These are phyloP conservation scores for Eucalyptus curtisii DNA, from an alignment of 345 rosid species.

Conservation along the genomic window DNA sequence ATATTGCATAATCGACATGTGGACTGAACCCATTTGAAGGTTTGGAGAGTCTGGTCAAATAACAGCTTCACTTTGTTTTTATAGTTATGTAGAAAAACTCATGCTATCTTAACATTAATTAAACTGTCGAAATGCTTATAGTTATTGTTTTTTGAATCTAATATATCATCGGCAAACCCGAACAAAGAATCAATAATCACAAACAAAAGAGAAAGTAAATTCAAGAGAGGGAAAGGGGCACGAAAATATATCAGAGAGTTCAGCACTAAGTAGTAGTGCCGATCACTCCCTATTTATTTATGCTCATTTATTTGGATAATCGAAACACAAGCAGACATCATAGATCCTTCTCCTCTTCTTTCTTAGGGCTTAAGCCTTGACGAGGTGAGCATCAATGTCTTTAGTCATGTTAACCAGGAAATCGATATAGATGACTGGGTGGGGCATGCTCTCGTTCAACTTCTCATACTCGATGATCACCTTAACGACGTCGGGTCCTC, in stretches of 20 bases:
- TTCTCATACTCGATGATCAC: slow-evolving; percentile 7
- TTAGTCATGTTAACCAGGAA: not conserved
- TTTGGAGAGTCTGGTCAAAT: not conserved
- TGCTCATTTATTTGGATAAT: not conserved
- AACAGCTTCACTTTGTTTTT: not conserved
- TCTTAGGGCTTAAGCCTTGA: not conserved
- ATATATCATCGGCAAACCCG: not conserved
- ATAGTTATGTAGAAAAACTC: not conserved
- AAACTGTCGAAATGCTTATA: not conserved
- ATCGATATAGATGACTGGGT: slow-evolving; percentile 1
- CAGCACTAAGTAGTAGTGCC: not conserved
- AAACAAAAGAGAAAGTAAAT: not conserved
- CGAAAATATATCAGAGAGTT: not conserved
- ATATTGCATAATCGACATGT: not conserved
- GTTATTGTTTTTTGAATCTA: not conserved
- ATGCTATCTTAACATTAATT: not conserved
- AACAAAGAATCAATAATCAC: not conserved
- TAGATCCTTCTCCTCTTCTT: not conserved
- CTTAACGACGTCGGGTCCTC: not conserved
- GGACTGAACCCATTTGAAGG: not conserved
- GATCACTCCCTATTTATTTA: not conserved
- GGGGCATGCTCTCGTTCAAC: not conserved
- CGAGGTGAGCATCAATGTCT: not conserved
- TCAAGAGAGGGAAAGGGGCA: not conserved
- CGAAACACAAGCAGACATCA: not conserved